Conservation (phyloP, 108 stramenopile genomes). For the Skeletonema grethae region DNA sequence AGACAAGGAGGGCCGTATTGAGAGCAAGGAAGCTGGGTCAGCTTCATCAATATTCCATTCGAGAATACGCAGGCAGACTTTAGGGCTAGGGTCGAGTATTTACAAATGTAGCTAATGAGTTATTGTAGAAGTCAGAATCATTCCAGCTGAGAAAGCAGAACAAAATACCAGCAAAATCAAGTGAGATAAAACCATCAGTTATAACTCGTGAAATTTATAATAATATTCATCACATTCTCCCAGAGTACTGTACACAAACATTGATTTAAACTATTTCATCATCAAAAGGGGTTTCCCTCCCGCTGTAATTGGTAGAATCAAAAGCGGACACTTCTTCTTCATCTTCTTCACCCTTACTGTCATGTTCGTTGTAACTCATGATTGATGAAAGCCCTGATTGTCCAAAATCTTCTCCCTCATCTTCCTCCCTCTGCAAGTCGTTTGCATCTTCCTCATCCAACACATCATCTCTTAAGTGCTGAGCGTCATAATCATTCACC, state of each 20-base stretch:
- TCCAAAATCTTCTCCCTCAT: background rate
- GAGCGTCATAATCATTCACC: constrained; percentile 12
- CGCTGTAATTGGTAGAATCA: background rate
- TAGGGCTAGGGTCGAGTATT: no score
- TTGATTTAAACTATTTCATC: constrained; percentile 1
- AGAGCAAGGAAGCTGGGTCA: no score
- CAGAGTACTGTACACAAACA: background rate
- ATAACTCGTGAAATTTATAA: no score
- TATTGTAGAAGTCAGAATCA: no score
- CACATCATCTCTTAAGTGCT: background rate
- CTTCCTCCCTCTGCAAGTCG: background rate
- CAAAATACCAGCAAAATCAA: no score
- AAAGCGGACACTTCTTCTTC: background rate
- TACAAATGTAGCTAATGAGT: no score
- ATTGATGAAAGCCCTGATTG: background rate
- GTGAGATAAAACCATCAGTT: no score
- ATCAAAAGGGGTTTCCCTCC: background rate
- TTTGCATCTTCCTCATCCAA: constrained; percentile 1
- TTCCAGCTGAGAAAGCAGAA: no score
- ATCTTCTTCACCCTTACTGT: background rate
- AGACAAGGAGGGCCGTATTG: no score
- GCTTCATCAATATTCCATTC: no score
- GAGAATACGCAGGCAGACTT: no score
- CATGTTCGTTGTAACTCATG: background rate
- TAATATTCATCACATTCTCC: background rate